Evolutionary conservation across 495 filamentous ascomycete genomes (phyloP).

Genomic region (Aspergillus funiculosus): DNA sequence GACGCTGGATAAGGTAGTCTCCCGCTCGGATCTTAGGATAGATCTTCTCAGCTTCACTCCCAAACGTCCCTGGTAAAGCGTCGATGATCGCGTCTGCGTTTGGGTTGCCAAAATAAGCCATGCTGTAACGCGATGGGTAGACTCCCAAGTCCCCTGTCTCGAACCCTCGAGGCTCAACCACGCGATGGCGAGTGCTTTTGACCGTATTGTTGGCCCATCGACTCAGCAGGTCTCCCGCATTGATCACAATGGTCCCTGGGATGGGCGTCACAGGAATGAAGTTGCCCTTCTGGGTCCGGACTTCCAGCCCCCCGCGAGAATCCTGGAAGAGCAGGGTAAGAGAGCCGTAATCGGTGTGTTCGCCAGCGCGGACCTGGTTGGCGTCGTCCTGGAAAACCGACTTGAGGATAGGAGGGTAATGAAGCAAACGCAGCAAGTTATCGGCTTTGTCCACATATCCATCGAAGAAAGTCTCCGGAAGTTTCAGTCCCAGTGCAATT

Average conservation of each 20-base stretch:
- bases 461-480: not conserved
- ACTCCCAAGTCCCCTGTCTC: not conserved
- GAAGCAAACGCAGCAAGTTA: conserved; percentile 7
- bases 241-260: not conserved
- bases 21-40: not conserved
- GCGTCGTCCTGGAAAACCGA: conserved; percentile 14
- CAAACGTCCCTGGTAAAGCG: not conserved
- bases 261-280: conserved; percentile 2
- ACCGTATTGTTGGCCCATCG: conserved; percentile 3
- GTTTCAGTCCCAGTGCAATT: not conserved
- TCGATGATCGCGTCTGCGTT: not conserved
- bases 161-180: not conserved
- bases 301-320: conserved; percentile 38
- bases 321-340: conserved; percentile 50
- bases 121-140: not conserved
- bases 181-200: conserved; percentile 1
- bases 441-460: not conserved
- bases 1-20: not conserved
- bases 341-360: conserved; percentile 43
- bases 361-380: not conserved
- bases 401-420: conserved; percentile 7
- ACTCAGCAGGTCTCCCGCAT: conserved; percentile 7
- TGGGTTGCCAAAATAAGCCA: not conserved
- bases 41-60: not conserved
- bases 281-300: conserved; percentile 21